Evolutionary conservation across 805 yeast genomes (phyloP).

Genomic region (Wickerhamomyces bovis): DNA sequence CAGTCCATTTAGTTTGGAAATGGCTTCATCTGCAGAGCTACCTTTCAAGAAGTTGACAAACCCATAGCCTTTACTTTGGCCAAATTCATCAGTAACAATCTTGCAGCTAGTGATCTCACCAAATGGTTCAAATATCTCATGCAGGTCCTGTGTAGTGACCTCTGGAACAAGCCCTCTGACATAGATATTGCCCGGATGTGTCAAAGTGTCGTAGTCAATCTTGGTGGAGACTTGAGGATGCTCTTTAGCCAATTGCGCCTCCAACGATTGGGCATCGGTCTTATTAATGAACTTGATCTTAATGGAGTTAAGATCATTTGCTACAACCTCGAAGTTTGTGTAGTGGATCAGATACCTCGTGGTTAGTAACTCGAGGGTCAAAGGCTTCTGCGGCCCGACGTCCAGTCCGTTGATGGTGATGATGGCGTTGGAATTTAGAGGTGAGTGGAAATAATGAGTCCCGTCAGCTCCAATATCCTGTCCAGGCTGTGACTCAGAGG

Average conservation of each 20-base stretch:
- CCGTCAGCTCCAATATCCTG: not conserved
- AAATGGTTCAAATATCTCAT: slow-evolving; percentile 30
- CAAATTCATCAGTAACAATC: slow-evolving; percentile 39
- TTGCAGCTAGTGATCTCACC: slow-evolving; percentile 40
- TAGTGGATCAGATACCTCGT: not conserved
- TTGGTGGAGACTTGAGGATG: slow-evolving; percentile 7
- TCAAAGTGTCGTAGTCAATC: slow-evolving; percentile 26
- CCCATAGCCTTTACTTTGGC: slow-evolving; percentile 50
- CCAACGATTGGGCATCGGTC: slow-evolving; percentile 10
- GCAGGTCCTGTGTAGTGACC: slow-evolving; percentile 32
- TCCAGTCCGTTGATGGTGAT: slow-evolving; percentile 9
- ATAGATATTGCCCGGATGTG: slow-evolving; percentile 54
- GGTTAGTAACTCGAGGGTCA: slow-evolving; percentile 3
- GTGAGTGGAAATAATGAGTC: slow-evolving; percentile 14
- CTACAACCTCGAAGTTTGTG: slow-evolving; percentile 7
- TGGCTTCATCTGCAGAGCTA: slow-evolving; percentile 53
- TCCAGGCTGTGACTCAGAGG: not conserved
- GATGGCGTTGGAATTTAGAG: slow-evolving; percentile 22
- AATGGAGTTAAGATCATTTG: slow-evolving; percentile 2
- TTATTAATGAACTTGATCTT: slow-evolving; percentile 18
- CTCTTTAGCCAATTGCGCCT: slow-evolving; percentile 1
- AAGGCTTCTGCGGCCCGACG: not conserved
- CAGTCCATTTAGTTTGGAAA: slow-evolving; percentile 44
- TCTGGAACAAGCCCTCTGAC: slow-evolving; percentile 40
- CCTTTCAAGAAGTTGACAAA: slow-evolving; percentile 55